Percentiles rank a stretch among this genome's conserved stretches.
Evolutionary conservation across 2,329 filamentous ascomycete genomes (phyloP).

Genomic region (Tolypocladium ophioglossoides): DNA sequence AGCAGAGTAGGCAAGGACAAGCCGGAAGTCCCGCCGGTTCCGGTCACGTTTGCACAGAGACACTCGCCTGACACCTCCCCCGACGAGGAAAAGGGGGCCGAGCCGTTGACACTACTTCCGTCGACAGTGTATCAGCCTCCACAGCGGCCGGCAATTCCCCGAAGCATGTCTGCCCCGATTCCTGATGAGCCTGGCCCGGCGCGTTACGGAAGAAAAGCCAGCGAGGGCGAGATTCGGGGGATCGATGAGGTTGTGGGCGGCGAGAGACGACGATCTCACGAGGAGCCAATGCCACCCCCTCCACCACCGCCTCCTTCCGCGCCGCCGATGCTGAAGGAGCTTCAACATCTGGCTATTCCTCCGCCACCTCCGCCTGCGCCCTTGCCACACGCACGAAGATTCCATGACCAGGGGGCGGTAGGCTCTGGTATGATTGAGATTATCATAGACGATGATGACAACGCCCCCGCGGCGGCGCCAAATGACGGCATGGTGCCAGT

Average conservation of each 20-base stretch:
- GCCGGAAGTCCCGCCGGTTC: constrained; percentile 46
- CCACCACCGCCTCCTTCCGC: constrained; percentile 36
- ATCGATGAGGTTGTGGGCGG: constrained; percentile 35
- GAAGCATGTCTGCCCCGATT: constrained; percentile 52
- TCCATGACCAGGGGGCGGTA: constrained; percentile 32
- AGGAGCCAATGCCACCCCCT: constrained; percentile 39
- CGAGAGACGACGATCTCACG: constrained; percentile 36
- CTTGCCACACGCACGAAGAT: constrained; percentile 32
- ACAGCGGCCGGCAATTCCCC: constrained; percentile 34
- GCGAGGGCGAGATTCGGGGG: constrained; percentile 27
- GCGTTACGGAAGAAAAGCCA: constrained; percentile 23
- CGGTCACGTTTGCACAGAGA: constrained; percentile 33
- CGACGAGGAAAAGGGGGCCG: constrained; percentile 17
- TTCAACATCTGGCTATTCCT: constrained; percentile 50
- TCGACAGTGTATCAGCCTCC: constrained; percentile 52
- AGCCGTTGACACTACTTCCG: constrained; percentile 38
- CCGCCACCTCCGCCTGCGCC: constrained; percentile 53
- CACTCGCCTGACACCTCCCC: constrained; percentile 28
- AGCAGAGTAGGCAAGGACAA: constrained; percentile 26
- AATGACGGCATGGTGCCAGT: constrained; percentile 34
- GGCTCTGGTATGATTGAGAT: constrained; percentile 53
- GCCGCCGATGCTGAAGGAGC: constrained; percentile 47
- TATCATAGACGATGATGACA: constrained; percentile 51
- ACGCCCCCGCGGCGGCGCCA: constrained; percentile 20
- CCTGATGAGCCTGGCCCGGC: constrained; percentile 25